Evolutionary conservation across 805 yeast species (phyloP).

Genomic region (Barnettozyma salicaria): DNA sequence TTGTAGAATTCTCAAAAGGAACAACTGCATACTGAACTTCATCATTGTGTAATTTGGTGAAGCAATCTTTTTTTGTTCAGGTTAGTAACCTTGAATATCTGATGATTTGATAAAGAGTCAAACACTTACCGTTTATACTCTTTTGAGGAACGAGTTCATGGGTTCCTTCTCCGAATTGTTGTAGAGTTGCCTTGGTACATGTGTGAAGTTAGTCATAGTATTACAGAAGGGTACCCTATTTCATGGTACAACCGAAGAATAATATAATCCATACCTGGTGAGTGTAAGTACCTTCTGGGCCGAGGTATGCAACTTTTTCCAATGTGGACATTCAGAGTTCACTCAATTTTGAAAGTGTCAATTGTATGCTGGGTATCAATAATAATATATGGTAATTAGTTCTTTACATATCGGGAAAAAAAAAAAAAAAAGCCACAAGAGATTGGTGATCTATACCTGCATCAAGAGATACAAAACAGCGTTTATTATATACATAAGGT

Average conservation of each 20-base stretch:
- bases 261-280: slow-evolving; percentile 54
- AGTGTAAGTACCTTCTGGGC: slow-evolving; percentile 91
- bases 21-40: slow-evolving; percentile 66
- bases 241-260: not conserved
- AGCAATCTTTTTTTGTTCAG: slow-evolving; percentile 39
- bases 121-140: slow-evolving; percentile 20
- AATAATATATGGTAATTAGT: not conserved
- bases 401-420: not conserved
- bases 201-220: not conserved
- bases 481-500: too few species aligned
- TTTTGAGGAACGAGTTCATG: slow-evolving; percentile 22
- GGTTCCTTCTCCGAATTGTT: slow-evolving; percentile 37
- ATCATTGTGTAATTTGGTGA: slow-evolving; percentile 39
- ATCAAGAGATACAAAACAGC: too few species aligned
- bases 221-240: not conserved
- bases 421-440: too few species aligned
- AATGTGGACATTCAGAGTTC: too few species aligned
- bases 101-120: slow-evolving; percentile 26
- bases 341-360: too few species aligned
- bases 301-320: slow-evolving; percentile 62
- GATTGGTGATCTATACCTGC: too few species aligned
- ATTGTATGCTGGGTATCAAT: slow-evolving; percentile 2
- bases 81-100: not conserved
- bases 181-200: slow-evolving; percentile 44
- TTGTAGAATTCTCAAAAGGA: slow-evolving; percentile 91